Evolutionary conservation across 139 green algal genomes (phyloP), one percentile per base, ranked within the genome.

Genomic region (Chlorella sp.): DNA sequence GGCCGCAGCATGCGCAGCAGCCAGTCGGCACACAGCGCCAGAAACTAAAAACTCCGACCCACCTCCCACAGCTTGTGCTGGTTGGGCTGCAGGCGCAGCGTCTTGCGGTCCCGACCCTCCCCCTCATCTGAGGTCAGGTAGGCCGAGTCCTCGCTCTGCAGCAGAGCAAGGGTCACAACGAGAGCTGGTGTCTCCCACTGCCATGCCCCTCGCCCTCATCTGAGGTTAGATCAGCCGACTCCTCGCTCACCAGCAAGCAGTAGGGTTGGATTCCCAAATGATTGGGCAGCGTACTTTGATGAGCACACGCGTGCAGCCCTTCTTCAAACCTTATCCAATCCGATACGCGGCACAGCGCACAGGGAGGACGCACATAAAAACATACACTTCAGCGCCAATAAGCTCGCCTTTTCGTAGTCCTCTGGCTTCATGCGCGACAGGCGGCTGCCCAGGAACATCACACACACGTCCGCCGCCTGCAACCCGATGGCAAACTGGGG

Each of bases 391-490:
- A n/a, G n/a, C n/a, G n/a, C 32, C 64, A 38, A 14, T 19, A 5
- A n/a, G 26, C 28, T 17, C 72, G 24, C 41, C 70, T 46, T 24
- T 32, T 36, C 72, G 36, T 78, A 48, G 13, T 41, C 43, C 5
- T 78, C 43, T 11, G 32, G 30, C 28, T 48, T 78, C 34, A 46
- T 34, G 5, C 43, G 72, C 28, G 72, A 78, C 43, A 78, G 13
- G 30, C 72, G 72, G 72, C 72, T 78, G 72, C 72, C 72, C 72
- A 78, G 72, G 72, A 78, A 60, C 20, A 78, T 28, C 13, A 78
- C 72, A 17, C 72, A 78, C 9, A 16, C 72, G 30, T 78, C 72
- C 13, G 72, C 72, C 14, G 72, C 43, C 72, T 78, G 72, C 72
- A 40, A 9, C 2, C 3, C 8, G n/a, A 68, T 68, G 30, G 9